Percentiles rank a stretch among this genome's conserved stretches.
phyloP scores from a whole-genome alignment of 805 yeast genomes.

The Blastobotrys chiropterorum region DNA sequence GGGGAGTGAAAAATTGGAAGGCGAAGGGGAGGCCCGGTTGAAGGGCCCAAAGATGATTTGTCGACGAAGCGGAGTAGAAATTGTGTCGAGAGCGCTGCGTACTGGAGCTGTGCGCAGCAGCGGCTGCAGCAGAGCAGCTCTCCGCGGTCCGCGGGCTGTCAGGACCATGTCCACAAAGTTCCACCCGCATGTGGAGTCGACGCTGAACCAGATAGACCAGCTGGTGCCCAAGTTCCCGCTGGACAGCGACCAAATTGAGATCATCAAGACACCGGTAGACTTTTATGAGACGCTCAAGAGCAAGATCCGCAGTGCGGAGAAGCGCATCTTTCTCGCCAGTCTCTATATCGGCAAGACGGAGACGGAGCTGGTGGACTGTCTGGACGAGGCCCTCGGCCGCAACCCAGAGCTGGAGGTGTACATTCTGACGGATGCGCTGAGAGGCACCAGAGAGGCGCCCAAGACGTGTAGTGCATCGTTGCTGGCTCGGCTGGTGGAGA shows the following conservation, averaged over 20 bases:
- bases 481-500: slow-evolving; percentile 56
- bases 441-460: slow-evolving; percentile 94
- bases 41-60: too few relatives aligned
- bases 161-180: not conserved
- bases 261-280: slow-evolving; percentile 59
- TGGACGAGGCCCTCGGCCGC: slow-evolving; percentile 51
- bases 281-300: slow-evolving; percentile 59
- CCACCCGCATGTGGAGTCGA: slow-evolving; percentile 20
- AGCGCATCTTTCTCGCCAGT: slow-evolving; percentile 73
- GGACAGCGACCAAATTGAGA: slow-evolving; percentile 48
- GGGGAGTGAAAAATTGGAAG: not conserved
- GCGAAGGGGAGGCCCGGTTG: too few relatives aligned
- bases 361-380: slow-evolving; percentile 59
- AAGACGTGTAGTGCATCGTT: slow-evolving; percentile 68
- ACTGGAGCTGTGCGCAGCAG: not conserved
- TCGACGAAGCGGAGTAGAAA: not conserved
- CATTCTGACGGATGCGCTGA: slow-evolving; percentile 75
- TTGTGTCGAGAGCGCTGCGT: not conserved
- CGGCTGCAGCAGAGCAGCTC: not conserved
- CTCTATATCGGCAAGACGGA: slow-evolving; percentile 82
- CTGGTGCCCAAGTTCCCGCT: slow-evolving; percentile 65
- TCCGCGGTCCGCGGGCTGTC: not conserved
- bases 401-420: slow-evolving; percentile 62
- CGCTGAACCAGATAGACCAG: slow-evolving; percentile 45
- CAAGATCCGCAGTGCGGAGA: slow-evolving; percentile 57